Percentiles rank a stretch among this genome's conserved stretches.
These are phyloP conservation scores for Benincasa hispida DNA, from an alignment of 306 rosid genomes.

Conservation along the genomic window DNA sequence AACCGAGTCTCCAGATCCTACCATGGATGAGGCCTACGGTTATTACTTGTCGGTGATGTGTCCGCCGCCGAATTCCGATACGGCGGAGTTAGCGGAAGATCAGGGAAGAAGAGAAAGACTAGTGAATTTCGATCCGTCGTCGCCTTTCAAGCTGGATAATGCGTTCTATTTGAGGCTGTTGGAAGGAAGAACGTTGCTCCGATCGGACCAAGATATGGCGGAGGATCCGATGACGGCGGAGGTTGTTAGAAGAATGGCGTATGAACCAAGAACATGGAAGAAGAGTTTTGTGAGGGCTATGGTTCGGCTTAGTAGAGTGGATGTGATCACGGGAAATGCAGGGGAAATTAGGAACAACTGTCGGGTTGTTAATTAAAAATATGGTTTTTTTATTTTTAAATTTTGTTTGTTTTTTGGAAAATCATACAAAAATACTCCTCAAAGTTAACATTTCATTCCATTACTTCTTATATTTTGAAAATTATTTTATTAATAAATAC, in stretches of 20 bases:
- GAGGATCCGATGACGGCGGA: slow-evolving; percentile 20
- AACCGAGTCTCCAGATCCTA: slow-evolving; percentile 19
- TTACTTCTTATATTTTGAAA: too few species aligned
- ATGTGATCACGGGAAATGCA: slow-evolving; percentile 25
- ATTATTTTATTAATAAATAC: too few species aligned
- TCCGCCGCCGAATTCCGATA: neutral
- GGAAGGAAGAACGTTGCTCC: slow-evolving; percentile 20
- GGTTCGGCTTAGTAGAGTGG: slow-evolving; percentile 9
- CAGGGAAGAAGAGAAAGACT: neutral
- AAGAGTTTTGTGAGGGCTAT: slow-evolving; percentile 21
- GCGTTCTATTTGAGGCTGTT: slow-evolving; percentile 26
- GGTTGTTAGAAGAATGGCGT: slow-evolving; percentile 24
- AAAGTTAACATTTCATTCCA: too few species aligned
- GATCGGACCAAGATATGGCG: slow-evolving; percentile 26
- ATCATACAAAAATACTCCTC: too few species aligned
- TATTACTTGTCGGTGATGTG: slow-evolving; percentile 16
- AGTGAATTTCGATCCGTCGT: slow-evolving; percentile 25
- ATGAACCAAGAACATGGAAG: neutral
- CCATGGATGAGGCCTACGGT: neutral
- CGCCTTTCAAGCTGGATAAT: slow-evolving; percentile 39
- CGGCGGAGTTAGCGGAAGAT: neutral
- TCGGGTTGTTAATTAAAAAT: slow-evolving; percentile 21
- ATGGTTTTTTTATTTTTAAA: neutral
- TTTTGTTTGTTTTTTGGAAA: too few species aligned
- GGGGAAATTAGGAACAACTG: slow-evolving; percentile 58